Conservation (phyloP, 202 grass and related monocot species). For the Saccharum hybrid region DNA sequence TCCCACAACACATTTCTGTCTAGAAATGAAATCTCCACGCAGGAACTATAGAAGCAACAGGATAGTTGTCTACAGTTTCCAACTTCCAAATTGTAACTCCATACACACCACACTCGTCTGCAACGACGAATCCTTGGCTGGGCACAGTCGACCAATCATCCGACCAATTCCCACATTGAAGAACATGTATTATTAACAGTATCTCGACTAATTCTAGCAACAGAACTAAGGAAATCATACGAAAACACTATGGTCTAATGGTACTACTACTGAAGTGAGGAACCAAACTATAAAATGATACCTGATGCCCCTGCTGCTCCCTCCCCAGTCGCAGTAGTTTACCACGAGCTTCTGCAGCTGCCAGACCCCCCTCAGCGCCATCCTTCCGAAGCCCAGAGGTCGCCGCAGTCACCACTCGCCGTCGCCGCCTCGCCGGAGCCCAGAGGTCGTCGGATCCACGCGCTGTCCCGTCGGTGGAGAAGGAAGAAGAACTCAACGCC, state of each 20-base stretch:
- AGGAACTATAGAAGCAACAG: background rate
- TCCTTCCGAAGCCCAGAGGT: conserved; percentile 4
- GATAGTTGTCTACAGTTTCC: background rate
- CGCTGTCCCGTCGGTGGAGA: too few relatives aligned
- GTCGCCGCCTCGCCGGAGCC: background rate
- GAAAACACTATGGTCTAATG: background rate
- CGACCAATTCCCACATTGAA: background rate
- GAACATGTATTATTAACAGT: background rate
- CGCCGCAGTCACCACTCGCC: too few relatives aligned
- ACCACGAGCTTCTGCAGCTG: conserved; percentile 92
- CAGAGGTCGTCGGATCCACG: too few relatives aligned
- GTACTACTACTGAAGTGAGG: background rate
- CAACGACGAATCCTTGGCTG: background rate
- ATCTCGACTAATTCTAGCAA: conserved; percentile 13
- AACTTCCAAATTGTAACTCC: background rate
- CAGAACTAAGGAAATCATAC: conserved; percentile 3
- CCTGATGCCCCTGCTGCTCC: conserved; percentile 96
- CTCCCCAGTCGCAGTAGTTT: conserved; percentile 87
- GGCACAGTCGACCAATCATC: too few relatives aligned
- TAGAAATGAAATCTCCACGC: background rate
- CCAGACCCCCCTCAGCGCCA: conserved; percentile 89
- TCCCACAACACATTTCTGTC: background rate
- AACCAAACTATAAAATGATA: conserved; percentile 44
- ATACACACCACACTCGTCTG: background rate
- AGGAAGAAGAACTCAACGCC: too few relatives aligned